Evolutionary conservation across 257 asterid genomes (phyloP), one percentile per base, ranked within the genome.

Genomic region (Solanum arcanum): DNA sequence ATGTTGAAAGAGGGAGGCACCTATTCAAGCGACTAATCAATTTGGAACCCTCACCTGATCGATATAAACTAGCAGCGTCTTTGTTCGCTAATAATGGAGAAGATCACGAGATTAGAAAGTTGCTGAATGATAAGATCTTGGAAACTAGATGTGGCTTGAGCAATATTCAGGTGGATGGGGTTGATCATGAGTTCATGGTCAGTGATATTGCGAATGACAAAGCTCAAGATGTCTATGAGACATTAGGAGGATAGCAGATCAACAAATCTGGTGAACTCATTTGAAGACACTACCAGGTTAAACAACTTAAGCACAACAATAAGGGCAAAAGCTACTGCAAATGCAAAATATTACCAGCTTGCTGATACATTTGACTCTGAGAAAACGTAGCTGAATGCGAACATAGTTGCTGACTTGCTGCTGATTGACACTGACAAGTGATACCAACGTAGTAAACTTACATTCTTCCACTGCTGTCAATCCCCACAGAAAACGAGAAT

Each of bases 171-270:
- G 88, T 90, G 10, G 88, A 87, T 88, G 92, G 88, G 35, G 52
- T 15, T 70, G 88, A 80, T 86, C 90, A 90, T 9, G 82, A 90
- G 88, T 90, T 90, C 83, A 56, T 90, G 46, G 89, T 47, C 42
- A 87, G 89, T 59, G 90, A 90, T 15, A 88, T 72, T 46, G 5
- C 37, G 12, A 86, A 86, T 39, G 12, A 77, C 9, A 84, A 39
- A 31, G 56, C 92, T 39, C 20, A 21, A 37, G 91, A 88, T 44
- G 76, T 90, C 47, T 87, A 84, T 56, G 86, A 46, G 69, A 31
- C 70, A 7, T 78, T 90, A 69, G 86, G 29, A 64, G 86, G 78
- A 84, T 84, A 84, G 20, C 29, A 69, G 44, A 84, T 64, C 60
- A 84, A 41, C 56, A 64, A 39, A 68, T 23, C 84, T 46, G 64